These are phyloP conservation scores for Cryphonectria nitschkei DNA, from an alignment of 2,329 filamentous ascomycete genomes.

Conservation along the genomic window DNA sequence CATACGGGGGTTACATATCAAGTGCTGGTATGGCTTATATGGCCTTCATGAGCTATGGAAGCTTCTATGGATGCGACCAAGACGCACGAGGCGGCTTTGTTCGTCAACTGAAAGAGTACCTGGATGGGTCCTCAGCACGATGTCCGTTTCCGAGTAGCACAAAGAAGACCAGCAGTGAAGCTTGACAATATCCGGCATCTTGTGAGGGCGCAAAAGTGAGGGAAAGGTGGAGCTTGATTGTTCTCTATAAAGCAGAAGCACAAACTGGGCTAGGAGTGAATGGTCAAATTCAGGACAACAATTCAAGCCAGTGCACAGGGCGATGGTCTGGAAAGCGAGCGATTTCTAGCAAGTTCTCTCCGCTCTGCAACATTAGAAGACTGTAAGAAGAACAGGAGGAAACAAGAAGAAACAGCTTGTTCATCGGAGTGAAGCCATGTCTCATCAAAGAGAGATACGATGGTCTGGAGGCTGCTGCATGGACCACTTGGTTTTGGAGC, in stretches of 20 bases:
- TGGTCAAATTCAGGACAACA: neutral
- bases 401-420: too few species aligned
- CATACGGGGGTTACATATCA: neutral
- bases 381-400: neutral
- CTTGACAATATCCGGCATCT: constrained; percentile 18
- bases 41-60: neutral
- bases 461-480: too few species aligned
- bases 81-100: constrained; percentile 20
- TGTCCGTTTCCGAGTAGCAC: constrained; percentile 28
- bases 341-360: neutral
- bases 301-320: neutral
- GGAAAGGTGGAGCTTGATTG: constrained; percentile 8
- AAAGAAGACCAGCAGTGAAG: constrained; percentile 16
- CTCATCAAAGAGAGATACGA: neutral
- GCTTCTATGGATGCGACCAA: neutral
- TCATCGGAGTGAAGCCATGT: too few species aligned
- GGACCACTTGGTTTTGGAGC: too few species aligned
- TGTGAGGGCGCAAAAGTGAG: constrained; percentile 2
- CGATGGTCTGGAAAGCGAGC: neutral
- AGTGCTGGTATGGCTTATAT: constrained; percentile 22
- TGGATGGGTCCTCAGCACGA: neutral
- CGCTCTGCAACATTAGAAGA: neutral
- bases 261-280: neutral
- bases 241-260: constrained; percentile 10
- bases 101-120: constrained; percentile 1